Base-by-base conservation (phyloP, 495 filamentous ascomycete genomes). In the Xylaria flabelliformis region DNA sequence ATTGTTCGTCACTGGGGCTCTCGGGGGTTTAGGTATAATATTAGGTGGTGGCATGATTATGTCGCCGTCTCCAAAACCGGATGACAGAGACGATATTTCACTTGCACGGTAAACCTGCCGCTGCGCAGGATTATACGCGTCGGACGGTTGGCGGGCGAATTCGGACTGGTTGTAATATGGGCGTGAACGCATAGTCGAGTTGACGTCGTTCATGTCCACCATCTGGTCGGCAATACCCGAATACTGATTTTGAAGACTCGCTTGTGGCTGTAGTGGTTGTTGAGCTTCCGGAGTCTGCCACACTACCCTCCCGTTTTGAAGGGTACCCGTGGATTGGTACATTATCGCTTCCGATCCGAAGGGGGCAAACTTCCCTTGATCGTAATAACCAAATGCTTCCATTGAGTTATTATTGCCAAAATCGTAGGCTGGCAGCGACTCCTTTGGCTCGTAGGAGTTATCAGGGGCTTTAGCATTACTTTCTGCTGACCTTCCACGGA, bases 51-150 rank as follows among this genome's bases (percentile, higher is more conserved):
- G 75, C 58, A 86, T 62, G 64, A 87, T 79, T 10, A 87, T 83
- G 26, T 85, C 81, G 46, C 82, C 84, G 71, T 88, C 86, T 13
- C 86, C 86, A 69, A 88, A 87, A 15, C 86, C 85, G 0, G 86
- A 88, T 0, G 86, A 88, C 4, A 88, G 78, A 13, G 86, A 88
- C 4, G 86, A 87, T 44, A 87, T 51, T 41, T 80, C 79, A 65
- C 82, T 86, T 24, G 80, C 68, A 19, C 80, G 76, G 74, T 80
- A 75, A 0, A 76, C 74, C 61, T 78, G 77, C 56, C 79, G 76
- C 39, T 79, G 78, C 19, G 73, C 55, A 19, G 79, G 75, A 32
- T 81, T 74, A 67, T 82, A 82, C 3, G 75, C 76, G n/a, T 79
- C 74, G 0, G 81, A 76, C 9, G 78, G 78, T 51, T 80, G 77